These are phyloP conservation scores for Saccharomyces pastorianus DNA, from an alignment of 1,139 yeast genomes.

Conservation along the genomic window DNA sequence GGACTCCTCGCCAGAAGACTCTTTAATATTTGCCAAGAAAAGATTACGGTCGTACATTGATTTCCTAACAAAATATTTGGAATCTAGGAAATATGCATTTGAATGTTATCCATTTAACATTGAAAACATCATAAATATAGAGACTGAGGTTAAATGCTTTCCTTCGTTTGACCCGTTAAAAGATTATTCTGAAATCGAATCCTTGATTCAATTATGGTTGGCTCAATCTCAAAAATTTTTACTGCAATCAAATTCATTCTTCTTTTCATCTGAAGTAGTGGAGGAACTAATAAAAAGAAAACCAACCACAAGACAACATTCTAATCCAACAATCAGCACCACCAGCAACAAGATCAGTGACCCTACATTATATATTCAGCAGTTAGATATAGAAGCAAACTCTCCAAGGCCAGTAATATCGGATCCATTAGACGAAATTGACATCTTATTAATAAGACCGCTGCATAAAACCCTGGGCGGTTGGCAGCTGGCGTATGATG, in stretches of 20 bases:
- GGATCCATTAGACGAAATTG: conserved; percentile 19
- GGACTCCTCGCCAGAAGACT: conserved; percentile 17
- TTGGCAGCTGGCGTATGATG: conserved; percentile 31
- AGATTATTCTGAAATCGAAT: conserved; percentile 15
- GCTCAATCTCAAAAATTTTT: conserved; percentile 21
- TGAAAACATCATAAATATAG: conserved; percentile 10
- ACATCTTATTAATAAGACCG: conserved; percentile 23
- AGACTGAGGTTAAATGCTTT: conserved; percentile 7
- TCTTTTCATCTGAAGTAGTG: conserved; percentile 22
- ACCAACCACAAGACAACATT: conserved; percentile 11
- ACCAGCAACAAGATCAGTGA: conserved; percentile 2
- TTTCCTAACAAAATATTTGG: conserved; percentile 18
- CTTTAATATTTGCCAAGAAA: conserved; percentile 15
- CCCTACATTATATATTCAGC: conserved; percentile 7
- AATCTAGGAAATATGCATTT: conserved; percentile 15
- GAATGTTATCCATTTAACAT: conserved; percentile 19
- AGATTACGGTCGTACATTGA: conserved; percentile 19
- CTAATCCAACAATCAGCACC: conserved; percentile 1
- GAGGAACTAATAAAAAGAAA: conserved; percentile 18
- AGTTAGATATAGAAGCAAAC: conserved; percentile 1
- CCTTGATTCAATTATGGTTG: conserved; percentile 23
- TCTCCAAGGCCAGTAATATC: conserved; percentile 2
- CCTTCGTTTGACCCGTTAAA: conserved; percentile 10
- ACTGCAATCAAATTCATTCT: conserved; percentile 20
- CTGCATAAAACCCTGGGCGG: conserved; percentile 15